A percentile compares a stretch with the other conserved stretches of the same genome.
Conservation (phyloP, 768 basidiomycete species). For the Auricularia heimuer region DNA sequence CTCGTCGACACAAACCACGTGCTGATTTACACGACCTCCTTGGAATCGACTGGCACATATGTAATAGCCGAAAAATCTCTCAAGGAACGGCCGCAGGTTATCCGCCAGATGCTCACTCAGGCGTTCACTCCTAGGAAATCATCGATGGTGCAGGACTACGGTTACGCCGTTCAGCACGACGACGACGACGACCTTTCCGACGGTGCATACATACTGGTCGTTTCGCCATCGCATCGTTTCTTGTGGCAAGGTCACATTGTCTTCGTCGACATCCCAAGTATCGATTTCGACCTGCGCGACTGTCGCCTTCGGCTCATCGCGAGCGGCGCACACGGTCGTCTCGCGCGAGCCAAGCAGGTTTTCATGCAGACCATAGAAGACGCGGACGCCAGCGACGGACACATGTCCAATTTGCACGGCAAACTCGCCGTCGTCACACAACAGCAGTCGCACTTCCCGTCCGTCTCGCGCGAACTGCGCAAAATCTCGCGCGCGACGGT, state of each 20-base stretch:
- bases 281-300: conserved; percentile 78
- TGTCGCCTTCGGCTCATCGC: conserved; percentile 87
- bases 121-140: conserved; percentile 58
- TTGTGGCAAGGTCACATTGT: conserved; percentile 88
- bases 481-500: conserved; percentile 88
- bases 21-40: conserved; percentile 80
- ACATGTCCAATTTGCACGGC: conserved; percentile 30
- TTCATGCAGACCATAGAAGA: conserved; percentile 61
- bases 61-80: conserved; percentile 75
- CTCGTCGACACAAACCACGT: conserved; percentile 83
- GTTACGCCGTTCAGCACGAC: conserved; percentile 11
- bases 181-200: conserved; percentile 41
- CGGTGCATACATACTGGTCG: conserved; percentile 67
- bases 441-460: conserved; percentile 83
- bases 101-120: conserved; percentile 71
- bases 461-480: conserved; percentile 78
- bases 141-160: conserved; percentile 29
- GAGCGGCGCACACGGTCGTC: conserved; percentile 72
- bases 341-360: conserved; percentile 65
- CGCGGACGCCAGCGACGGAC: conserved; percentile 48
- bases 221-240: conserved; percentile 80
- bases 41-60: conserved; percentile 88
- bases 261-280: conserved; percentile 59
- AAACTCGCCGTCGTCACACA: conserved; percentile 52
- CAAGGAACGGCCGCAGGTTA: conserved; percentile 62